Conservation (phyloP, 305 asterid genomes). For the Andrographis paniculata region DNA sequence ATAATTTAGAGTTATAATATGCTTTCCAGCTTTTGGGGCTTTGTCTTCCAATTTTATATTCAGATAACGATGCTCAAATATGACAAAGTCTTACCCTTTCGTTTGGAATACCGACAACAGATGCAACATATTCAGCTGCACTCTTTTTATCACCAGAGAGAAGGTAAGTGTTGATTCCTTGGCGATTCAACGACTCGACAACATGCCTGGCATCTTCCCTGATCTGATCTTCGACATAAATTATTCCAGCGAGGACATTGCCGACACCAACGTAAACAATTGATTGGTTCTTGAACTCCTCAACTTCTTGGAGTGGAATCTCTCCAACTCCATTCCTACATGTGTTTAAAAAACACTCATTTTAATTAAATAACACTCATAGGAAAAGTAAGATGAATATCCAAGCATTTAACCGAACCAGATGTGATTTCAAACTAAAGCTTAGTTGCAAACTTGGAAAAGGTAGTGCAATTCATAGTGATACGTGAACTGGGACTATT, state of each 20-base stretch:
- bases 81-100: constrained; percentile 39
- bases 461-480: too few species aligned
- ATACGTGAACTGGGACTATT: too few species aligned
- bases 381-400: too few species aligned
- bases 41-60: too few species aligned
- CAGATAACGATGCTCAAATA: too few species aligned
- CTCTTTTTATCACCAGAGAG: constrained; percentile 92
- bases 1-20: too few species aligned
- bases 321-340: constrained; percentile 78
- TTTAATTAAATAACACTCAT: too few species aligned
- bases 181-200: constrained; percentile 61
- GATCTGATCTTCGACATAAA: constrained; percentile 92
- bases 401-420: too few species aligned
- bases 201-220: constrained; percentile 92
- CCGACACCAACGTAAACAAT: constrained; percentile 89
- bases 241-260: constrained; percentile 75
- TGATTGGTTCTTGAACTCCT: constrained; percentile 81
- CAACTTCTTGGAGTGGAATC: constrained; percentile 55
- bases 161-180: constrained; percentile 73
- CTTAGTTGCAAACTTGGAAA: constrained; percentile 9
- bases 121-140: constrained; percentile 93
- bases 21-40: too few species aligned
- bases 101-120: constrained; percentile 90
- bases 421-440: constrained; percentile 4
- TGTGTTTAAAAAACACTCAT: neutral